Base-by-base conservation (phyloP, 2,329 filamentous ascomycete genomes). In the Colletotrichum sp. region DNA sequence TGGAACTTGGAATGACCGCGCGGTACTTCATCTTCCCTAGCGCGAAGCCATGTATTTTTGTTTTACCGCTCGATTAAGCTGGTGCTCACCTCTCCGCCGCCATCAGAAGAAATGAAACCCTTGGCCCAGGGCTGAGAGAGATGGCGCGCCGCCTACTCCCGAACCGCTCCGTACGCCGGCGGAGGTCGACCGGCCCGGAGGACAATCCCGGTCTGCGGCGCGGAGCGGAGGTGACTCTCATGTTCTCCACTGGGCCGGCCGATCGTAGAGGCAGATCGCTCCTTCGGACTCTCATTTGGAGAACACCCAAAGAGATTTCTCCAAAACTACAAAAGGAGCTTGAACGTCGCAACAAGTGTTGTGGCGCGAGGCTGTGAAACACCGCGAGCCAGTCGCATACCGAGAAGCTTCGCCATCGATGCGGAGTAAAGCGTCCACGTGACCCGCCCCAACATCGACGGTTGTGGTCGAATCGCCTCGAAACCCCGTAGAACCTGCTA, bases 371-470 rank as follows among this genome's bases (percentile, higher is more conserved):
- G 32, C 64, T 72, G 64, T 66, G 44, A 71, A 57, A 64, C 73
- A 75, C 32, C 26, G 36, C 55, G 12, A 60, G 66, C 49, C 32
- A 59, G 18, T 64, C 28, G 26, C 66, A 44, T 52, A 44, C 26
- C 64, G 64, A 73, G 74, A 74, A 76, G 70, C 64, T 74, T 76
- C 70, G 70, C 44, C 24, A 55, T 34, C 28, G 34, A 72, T 73
- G 74, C 70, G 70, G 74, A 74, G 74, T 69, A 76, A 3, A 24
- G 8, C 13, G 36, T 18, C 74, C 74, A 76, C 74, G 74, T 76
- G 74, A 76, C 64, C 70, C 10, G 4, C 18, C 15, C 64, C 70
- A 44, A 63, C 62, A 57, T 55, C 55, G 36, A 32, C 69, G 36
- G 12, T 34, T 10, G 13, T 44, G 34, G 63, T 32, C 63, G 55